Evolutionary conservation across 345 rosid species (phyloP).

Genomic region (Rhodamnia argentea): DNA sequence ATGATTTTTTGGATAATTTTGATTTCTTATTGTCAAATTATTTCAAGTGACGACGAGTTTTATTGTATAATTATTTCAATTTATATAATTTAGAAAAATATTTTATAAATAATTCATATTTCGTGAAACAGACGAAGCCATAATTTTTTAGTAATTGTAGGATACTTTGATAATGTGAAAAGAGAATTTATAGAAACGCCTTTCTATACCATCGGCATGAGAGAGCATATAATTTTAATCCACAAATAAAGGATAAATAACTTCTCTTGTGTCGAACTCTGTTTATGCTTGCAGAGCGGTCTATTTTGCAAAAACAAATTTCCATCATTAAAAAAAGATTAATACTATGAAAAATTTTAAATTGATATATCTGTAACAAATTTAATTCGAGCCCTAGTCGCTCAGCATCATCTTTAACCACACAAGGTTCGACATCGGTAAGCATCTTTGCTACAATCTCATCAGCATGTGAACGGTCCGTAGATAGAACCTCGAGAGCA

Average conservation of each 20-base stretch:
- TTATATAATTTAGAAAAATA: accelerated
- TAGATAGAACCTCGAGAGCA: background rate
- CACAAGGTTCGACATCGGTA: background rate
- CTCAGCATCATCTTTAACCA: background rate
- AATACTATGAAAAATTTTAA: too few species aligned
- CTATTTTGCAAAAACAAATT: background rate
- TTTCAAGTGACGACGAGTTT: too few species aligned
- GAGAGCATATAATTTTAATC: background rate
- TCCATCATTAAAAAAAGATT: background rate
- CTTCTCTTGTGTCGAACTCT: background rate
- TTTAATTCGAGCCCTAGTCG: accelerated
- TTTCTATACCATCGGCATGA: background rate
- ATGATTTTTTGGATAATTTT: too few species aligned
- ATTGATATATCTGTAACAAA: too few species aligned
- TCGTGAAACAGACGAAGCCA: accelerated
- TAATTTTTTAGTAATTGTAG: too few species aligned
- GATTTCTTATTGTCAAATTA: too few species aligned
- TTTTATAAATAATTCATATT: background rate
- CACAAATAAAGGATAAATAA: background rate
- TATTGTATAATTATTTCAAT: background rate
- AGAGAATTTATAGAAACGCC: background rate
- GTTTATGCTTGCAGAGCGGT: too few species aligned
- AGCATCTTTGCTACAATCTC: background rate
- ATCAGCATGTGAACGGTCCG: background rate
- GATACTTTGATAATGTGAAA: too few species aligned